phyloP scores from a whole-genome alignment of 805 yeast genomes.

The Spathaspora girioi region DNA sequence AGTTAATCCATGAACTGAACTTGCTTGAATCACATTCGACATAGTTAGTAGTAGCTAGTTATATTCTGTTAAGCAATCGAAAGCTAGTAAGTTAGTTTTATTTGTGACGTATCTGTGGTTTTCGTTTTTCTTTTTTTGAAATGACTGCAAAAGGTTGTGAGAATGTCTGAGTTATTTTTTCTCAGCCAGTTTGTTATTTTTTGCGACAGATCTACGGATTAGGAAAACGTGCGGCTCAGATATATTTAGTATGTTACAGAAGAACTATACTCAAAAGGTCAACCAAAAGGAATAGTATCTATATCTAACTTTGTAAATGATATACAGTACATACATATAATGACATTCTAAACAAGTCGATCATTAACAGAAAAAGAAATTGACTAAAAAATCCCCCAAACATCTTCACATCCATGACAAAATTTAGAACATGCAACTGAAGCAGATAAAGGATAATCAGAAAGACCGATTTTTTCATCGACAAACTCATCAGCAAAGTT shows the following conservation, averaged over 20 bases:
- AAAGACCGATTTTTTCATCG: slow-evolving; percentile 93
- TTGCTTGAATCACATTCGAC: slow-evolving; percentile 40
- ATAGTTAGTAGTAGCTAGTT: slow-evolving; percentile 8
- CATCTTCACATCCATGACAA: slow-evolving; percentile 98
- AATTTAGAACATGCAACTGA: slow-evolving; percentile 97
- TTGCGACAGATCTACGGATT: background rate
- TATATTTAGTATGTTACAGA: too few species aligned
- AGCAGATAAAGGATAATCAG: slow-evolving; percentile 93
- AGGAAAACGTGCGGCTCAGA: background rate
- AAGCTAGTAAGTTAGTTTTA: background rate
- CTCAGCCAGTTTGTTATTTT: background rate
- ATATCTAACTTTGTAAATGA: too few species aligned
- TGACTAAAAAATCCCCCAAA: slow-evolving; percentile 69
- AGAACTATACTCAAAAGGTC: too few species aligned
- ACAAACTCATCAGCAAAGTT: slow-evolving; percentile 96
- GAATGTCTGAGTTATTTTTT: background rate
- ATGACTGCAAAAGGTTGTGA: background rate
- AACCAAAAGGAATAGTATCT: too few species aligned
- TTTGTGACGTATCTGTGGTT: background rate
- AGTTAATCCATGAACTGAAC: slow-evolving; percentile 43
- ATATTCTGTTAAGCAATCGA: background rate
- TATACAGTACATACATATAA: too few species aligned
- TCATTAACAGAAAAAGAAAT: background rate
- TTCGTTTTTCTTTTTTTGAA: background rate
- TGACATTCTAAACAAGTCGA: too few species aligned